Evolutionary conservation across 2,329 filamentous ascomycete genomes (phyloP).

Genomic region (Cryphonectria radicalis): DNA sequence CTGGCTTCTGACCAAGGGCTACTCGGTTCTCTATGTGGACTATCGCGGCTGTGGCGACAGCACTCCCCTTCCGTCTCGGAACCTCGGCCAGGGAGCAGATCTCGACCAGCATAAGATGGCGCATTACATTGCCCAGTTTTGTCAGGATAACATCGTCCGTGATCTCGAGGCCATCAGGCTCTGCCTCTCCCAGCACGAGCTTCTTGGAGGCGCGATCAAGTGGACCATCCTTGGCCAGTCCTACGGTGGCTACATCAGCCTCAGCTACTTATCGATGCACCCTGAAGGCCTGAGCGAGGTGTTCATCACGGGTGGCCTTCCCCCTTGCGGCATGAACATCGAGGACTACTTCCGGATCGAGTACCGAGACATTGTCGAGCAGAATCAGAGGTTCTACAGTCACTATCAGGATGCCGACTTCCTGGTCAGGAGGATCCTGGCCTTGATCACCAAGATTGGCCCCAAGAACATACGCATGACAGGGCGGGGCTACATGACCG

Average conservation of each 20-base stretch:
- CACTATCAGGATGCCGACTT: conserved; percentile 69
- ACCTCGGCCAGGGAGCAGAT: conserved; percentile 52
- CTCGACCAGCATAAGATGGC: conserved; percentile 62
- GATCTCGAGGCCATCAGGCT: conserved; percentile 74
- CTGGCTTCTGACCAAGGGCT: conserved; percentile 66
- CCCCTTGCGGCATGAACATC: conserved; percentile 63
- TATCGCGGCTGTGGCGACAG: conserved; percentile 74
- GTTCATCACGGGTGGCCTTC: conserved; percentile 69
- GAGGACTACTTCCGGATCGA: conserved; percentile 65
- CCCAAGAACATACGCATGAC: conserved; percentile 45
- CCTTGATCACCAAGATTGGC: conserved; percentile 6
- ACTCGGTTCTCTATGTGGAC: conserved; percentile 70
- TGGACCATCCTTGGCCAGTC: conserved; percentile 74
- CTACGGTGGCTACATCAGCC: conserved; percentile 75
- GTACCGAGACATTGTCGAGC: conserved; percentile 59
- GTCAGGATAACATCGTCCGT: conserved; percentile 73
- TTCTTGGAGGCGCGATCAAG: conserved; percentile 45
- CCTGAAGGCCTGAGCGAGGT: conserved; percentile 65
- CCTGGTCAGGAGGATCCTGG: conserved; percentile 51
- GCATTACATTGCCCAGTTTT: conserved; percentile 67
- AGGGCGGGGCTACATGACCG: conserved; percentile 52
- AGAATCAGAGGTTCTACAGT: conserved; percentile 67
- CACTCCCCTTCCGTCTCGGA: conserved; percentile 61
- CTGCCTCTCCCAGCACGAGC: conserved; percentile 45
- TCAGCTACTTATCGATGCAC: conserved; percentile 70